Evolutionary conservation across 108 stramenopile species (phyloP).

Genomic region (Nitzschia sp.): DNA sequence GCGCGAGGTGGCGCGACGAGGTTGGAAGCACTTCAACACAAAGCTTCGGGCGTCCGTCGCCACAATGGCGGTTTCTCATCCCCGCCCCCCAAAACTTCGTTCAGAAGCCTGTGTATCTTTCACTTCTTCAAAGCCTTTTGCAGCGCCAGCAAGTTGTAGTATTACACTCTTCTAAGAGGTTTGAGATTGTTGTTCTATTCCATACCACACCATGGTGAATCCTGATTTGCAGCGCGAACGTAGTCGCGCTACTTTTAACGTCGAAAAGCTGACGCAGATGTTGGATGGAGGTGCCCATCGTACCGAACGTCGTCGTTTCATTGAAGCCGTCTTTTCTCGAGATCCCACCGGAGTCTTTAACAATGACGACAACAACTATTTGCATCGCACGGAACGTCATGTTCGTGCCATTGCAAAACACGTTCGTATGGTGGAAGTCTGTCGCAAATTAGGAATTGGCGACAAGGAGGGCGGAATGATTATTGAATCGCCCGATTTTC

Average conservation of each 20-base stretch:
- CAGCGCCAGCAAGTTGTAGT: too few relatives aligned
- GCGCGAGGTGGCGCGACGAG: too few relatives aligned
- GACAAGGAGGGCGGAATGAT: slow-evolving; percentile 63
- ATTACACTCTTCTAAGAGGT: too few relatives aligned
- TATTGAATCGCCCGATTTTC: slow-evolving; percentile 56
- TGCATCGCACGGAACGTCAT: slow-evolving; percentile 85
- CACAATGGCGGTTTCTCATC: too few relatives aligned
- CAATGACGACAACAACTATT: slow-evolving; percentile 76
- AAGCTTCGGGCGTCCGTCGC: too few relatives aligned
- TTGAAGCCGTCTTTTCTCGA: slow-evolving; percentile 64
- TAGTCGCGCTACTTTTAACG: slow-evolving; percentile 53
- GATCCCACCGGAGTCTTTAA: slow-evolving; percentile 71
- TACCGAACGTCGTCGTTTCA: slow-evolving; percentile 59
- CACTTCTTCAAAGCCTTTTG: too few relatives aligned
- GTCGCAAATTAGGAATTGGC: slow-evolving; percentile 75
- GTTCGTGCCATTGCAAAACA: slow-evolving; percentile 79
- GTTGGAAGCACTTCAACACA: too few relatives aligned
- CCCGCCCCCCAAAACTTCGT: too few relatives aligned
- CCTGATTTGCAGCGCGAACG: slow-evolving; percentile 72
- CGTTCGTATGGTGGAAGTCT: slow-evolving; percentile 78
- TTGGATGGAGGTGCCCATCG: slow-evolving; percentile 59
- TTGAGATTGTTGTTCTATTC: too few relatives aligned
- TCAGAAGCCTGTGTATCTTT: too few relatives aligned
- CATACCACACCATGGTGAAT: slow-evolving; percentile 50
- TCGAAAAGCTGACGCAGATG: slow-evolving; percentile 68